Base-by-base conservation (phyloP, 164 flowering plant genomes). In the Nelumbo lutea region DNA sequence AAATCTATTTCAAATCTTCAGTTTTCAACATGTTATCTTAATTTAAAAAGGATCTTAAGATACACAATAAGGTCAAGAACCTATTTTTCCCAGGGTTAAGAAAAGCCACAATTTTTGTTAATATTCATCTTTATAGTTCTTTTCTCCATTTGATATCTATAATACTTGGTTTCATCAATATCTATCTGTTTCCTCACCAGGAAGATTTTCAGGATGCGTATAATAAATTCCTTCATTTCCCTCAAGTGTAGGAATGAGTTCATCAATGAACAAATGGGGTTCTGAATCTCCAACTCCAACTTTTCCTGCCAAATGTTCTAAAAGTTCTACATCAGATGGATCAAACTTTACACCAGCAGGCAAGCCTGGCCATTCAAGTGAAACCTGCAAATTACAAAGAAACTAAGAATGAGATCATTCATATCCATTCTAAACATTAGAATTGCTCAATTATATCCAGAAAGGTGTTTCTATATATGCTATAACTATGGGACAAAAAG, bases 261-360 rank as follows among this genome's bases (percentile, higher is more conserved):
- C 96, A 66, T 95, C 90, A 62, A 95, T 82, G 60, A 95, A 84
- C 62, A 72, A 6, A 76, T 95, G 99, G 5, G 94, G 88, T 62
- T 76, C 72, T 60, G 77, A 64, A 66, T 72, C 64, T 41, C 83
- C 93, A 9, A 77, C 67, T 13, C 91, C 89, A 74, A 87, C 81
- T 80, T 95, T 92, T 48, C 88, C 90, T 8, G 89, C 87, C 66
- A 95, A 82, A 78, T 92, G 97, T 42, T 84, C 87, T 42, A 95
- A 44, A 48, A 95, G 83, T 77, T 92, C 90, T 3, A 52, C 71
- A 80, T 92, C 97, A 69, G 98, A 84, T 13, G 99, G 99, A 71
- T 92, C 99, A 66, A 95, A 95, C 73, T 90, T 95, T 1, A 95
- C 96, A 74, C 98, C 98, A 70, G 76, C 83, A 53, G 97, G 99